Conservation (phyloP, 306 rosid species). For the Corylus avellana region DNA sequence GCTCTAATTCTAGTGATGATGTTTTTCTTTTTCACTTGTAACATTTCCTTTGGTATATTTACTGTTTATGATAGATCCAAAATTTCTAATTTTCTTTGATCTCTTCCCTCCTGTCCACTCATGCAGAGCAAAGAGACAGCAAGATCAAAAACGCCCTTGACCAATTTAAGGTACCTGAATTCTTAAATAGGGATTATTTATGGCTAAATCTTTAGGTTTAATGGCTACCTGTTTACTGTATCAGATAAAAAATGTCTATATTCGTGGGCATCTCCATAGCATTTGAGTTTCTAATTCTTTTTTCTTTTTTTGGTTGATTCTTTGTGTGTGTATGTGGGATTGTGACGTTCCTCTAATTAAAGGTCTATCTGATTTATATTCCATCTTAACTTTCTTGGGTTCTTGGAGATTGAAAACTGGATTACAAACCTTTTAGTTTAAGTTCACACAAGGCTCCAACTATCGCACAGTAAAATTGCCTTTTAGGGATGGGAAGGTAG, state of each 20-base stretch:
- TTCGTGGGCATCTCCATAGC: background rate
- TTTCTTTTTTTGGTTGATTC: background rate
- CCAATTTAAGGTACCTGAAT: constrained; percentile 58
- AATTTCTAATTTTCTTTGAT: background rate
- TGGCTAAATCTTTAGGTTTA: background rate
- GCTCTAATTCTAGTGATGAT: constrained; percentile 10
- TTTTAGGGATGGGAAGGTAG: background rate
- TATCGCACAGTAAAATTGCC: background rate
- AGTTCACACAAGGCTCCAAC: background rate
- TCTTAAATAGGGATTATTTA: background rate
- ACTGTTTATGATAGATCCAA: background rate
- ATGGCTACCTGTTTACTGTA: background rate
- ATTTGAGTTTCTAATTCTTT: background rate
- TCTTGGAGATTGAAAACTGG: background rate
- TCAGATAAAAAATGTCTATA: background rate
- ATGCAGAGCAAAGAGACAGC: constrained; percentile 74
- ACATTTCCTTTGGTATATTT: background rate
- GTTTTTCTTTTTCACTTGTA: background rate
- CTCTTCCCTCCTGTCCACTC: constrained; percentile 15
- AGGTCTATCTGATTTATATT: background rate
- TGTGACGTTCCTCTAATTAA: background rate
- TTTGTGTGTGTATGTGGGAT: background rate
- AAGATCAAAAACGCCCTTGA: constrained; percentile 35
- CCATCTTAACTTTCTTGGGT: background rate
- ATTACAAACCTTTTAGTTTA: background rate